Conservation (phyloP, 345 rosid species). For the Hypericum perforatum region DNA sequence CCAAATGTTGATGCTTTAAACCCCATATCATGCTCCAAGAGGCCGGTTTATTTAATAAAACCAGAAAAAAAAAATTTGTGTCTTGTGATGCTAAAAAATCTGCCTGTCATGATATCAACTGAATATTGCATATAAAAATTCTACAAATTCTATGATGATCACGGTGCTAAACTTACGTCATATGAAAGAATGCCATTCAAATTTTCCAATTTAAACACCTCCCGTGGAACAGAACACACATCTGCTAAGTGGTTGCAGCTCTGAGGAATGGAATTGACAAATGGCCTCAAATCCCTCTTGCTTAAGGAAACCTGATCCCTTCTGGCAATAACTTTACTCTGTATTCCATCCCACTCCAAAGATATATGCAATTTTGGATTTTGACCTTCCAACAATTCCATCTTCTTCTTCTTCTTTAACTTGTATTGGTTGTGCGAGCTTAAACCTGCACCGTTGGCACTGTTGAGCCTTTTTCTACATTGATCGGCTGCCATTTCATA, state of each 20-base stretch:
- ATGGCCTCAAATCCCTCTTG: constrained; percentile 54
- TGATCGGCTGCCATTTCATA: constrained; percentile 78
- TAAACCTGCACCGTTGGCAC: constrained; percentile 43
- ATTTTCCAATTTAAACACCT: constrained; percentile 61
- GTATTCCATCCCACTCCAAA: constrained; percentile 73
- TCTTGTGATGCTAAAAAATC: too few relatives aligned
- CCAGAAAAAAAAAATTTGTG: too few relatives aligned
- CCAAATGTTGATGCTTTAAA: too few relatives aligned
- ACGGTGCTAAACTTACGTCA: constrained; percentile 42
- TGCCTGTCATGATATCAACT: constrained; percentile 5
- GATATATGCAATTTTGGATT: constrained; percentile 54
- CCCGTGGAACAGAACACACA: constrained; percentile 52
- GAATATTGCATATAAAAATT: constrained; percentile 10
- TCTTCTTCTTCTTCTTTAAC: constrained; percentile 58
- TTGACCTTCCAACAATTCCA: constrained; percentile 31
- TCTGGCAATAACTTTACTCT: constrained; percentile 60
- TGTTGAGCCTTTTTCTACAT: constrained; percentile 61
- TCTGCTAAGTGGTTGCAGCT: constrained; percentile 44
- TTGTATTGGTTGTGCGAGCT: constrained; percentile 47
- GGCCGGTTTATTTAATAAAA: too few relatives aligned
- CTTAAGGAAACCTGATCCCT: constrained; percentile 77
- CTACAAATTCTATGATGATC: neutral
- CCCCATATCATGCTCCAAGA: too few relatives aligned
- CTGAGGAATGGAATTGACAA: constrained; percentile 31
- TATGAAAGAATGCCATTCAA: constrained; percentile 56